Percentiles rank a stretch among this genome's conserved stretches.
Evolutionary conservation across 2,329 filamentous ascomycete genomes (phyloP).

Genomic region (Cryphonectria carpinicola): DNA sequence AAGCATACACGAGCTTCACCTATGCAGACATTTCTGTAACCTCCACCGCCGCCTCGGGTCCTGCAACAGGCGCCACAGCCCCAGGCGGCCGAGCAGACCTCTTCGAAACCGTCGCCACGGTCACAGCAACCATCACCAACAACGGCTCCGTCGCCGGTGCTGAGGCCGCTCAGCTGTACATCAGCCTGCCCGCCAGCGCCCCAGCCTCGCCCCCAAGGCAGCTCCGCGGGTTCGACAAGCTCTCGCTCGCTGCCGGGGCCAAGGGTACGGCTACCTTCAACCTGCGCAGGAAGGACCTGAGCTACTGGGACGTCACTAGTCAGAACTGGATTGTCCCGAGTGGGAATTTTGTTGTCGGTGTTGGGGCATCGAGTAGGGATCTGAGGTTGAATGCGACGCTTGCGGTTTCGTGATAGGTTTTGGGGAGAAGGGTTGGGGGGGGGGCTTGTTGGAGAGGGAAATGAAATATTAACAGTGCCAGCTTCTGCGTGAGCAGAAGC

Average conservation of each 20-base stretch:
- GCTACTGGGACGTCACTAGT: constrained; percentile 62
- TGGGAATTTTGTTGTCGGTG: constrained; percentile 46
- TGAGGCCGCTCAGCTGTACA: constrained; percentile 67
- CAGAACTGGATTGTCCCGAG: constrained; percentile 64
- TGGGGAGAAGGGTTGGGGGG: no score
- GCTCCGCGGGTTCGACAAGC: constrained; percentile 66
- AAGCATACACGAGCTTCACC: constrained; percentile 70
- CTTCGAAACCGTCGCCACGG: constrained; percentile 49
- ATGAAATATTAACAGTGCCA: not conserved
- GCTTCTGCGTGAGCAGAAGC: not conserved
- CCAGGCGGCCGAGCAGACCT: constrained; percentile 52
- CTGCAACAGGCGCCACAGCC: constrained; percentile 44
- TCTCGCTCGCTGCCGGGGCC: constrained; percentile 52
- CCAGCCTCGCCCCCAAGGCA: constrained; percentile 50
- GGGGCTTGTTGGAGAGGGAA: no score
- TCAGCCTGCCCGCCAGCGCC: constrained; percentile 47
- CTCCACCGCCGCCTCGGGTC: constrained; percentile 43
- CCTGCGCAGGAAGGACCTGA: constrained; percentile 63
- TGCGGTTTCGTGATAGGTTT: constrained; percentile 10
- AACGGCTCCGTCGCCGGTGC: constrained; percentile 63
- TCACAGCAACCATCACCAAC: constrained; percentile 68
- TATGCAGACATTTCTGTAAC: constrained; percentile 55
- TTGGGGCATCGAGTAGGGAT: constrained; percentile 53
- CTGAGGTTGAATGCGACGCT: constrained; percentile 45
- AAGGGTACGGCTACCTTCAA: constrained; percentile 53